Evolutionary conservation across 306 rosid species (phyloP), one percentile per base, ranked within the genome.

Genomic region (Pyrus pyrifolia): DNA sequence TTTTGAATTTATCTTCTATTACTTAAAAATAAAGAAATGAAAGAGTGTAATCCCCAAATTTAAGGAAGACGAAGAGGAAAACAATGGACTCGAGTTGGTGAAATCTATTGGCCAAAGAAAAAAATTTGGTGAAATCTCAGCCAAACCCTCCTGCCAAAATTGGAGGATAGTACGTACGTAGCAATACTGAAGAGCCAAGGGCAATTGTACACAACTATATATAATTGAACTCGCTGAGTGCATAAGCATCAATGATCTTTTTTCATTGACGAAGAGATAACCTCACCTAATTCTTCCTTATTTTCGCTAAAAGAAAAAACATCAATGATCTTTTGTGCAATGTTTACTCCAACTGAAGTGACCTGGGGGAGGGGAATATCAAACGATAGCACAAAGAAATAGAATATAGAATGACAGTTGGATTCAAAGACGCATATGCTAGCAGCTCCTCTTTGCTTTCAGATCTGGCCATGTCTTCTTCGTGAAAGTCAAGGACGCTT

Each of bases 81-180:
- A 61, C 33, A 13, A 61, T 11, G 66, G 4, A 49, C 21, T 6
- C 8, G 40, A 35, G 40, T 35, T 6, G 40, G 40, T 35, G 8
- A 6, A 35, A 35, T 35, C 38, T 33, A 33, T 33, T 33, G 38
- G 38, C 38, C 38, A 33, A 33, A 33, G 38, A 33, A 33, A 33
- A 33, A 33, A 33, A 1, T 33, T 27, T 27, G 27, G 69, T 72
- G 11, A 61, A 44, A 25, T 60, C 65, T 73, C 23, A 31, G 22
- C 23, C 38, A 53, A 38, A 17, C 61, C 44, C 35, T 19, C 4
- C 12, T 57, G 83, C 64, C 81, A 71, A 75, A 75, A n/a, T 49
- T 22, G 29, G 55, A 49, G 55, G 55, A 14, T 18, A 5, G 55
- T 15, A 49, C 21, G 21, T 49, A 15, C 19, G 40, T 35, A 35